Evolutionary conservation across 2,329 filamentous ascomycete species (phyloP).

Genomic region (Graphium sp.): DNA sequence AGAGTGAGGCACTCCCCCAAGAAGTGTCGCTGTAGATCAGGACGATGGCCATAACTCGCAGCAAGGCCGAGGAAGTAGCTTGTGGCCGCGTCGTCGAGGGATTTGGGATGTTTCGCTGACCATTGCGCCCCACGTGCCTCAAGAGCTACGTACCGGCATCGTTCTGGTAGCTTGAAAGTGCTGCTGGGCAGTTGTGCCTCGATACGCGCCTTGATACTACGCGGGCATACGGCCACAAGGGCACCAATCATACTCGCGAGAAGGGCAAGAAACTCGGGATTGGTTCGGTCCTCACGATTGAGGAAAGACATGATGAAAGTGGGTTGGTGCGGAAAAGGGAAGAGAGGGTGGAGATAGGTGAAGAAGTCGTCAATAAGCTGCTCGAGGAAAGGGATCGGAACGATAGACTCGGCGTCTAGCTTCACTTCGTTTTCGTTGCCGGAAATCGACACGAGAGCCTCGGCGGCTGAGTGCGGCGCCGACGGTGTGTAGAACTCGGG

Average conservation of each 20-base stretch:
- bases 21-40: slow-evolving; percentile 50
- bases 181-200: slow-evolving; percentile 50
- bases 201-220: slow-evolving; percentile 52
- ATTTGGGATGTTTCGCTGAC: slow-evolving; percentile 26
- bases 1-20: slow-evolving; percentile 57
- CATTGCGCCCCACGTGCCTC: slow-evolving; percentile 44
- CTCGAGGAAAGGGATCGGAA: slow-evolving; percentile 49
- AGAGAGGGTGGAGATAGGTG: slow-evolving; percentile 63
- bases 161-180: slow-evolving; percentile 48
- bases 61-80: slow-evolving; percentile 60
- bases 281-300: slow-evolving; percentile 47
- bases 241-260: slow-evolving; percentile 58
- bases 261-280: slow-evolving; percentile 51
- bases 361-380: slow-evolving; percentile 69
- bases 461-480: slow-evolving; percentile 27
- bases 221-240: slow-evolving; percentile 61
- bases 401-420: slow-evolving; percentile 53
- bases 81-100: slow-evolving; percentile 42
- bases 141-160: slow-evolving; percentile 53
- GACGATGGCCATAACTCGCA: slow-evolving; percentile 51
- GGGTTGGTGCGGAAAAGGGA: slow-evolving; percentile 64
- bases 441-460: slow-evolving; percentile 28
- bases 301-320: slow-evolving; percentile 56
- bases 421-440: slow-evolving; percentile 16
- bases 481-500: slow-evolving; percentile 14